Evolutionary conservation across 345 rosid genomes (phyloP).

Genomic region (Brassica cretica): DNA sequence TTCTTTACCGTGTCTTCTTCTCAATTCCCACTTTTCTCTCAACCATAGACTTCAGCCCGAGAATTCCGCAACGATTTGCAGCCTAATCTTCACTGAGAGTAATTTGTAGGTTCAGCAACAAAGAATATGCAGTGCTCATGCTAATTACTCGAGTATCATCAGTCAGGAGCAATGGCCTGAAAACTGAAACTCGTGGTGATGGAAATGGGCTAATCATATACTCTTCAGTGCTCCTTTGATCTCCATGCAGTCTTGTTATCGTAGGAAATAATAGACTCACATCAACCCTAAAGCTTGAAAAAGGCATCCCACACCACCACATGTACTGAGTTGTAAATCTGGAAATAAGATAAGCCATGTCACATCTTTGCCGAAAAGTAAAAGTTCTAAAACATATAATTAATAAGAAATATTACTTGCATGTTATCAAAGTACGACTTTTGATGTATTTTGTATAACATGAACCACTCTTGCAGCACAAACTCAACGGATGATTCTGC

Average conservation of each 20-base stretch:
- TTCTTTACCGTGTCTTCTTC: slow-evolving; percentile 39
- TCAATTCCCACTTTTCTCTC: slow-evolving; percentile 19
- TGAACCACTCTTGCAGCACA: too few species aligned
- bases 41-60: slow-evolving; percentile 1
- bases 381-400: background rate
- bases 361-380: background rate
- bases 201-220: slow-evolving; percentile 48
- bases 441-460: background rate
- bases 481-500: background rate
- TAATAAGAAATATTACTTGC: background rate
- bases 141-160: slow-evolving; percentile 62
- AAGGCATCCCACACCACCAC: background rate
- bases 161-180: slow-evolving; percentile 65
- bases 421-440: background rate
- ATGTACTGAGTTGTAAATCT: background rate
- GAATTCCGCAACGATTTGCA: background rate
- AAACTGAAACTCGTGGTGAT: slow-evolving; percentile 42
- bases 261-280: background rate
- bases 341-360: background rate
- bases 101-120: slow-evolving; percentile 23
- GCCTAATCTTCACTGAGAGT: slow-evolving; percentile 15
- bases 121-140: too few species aligned
- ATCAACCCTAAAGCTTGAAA: background rate
- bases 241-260: background rate
- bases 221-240: slow-evolving; percentile 49